Evolutionary conservation across 805 yeast species (phyloP), one percentile per base, ranked within the genome.

Genomic region (Pichia cabralensis): DNA sequence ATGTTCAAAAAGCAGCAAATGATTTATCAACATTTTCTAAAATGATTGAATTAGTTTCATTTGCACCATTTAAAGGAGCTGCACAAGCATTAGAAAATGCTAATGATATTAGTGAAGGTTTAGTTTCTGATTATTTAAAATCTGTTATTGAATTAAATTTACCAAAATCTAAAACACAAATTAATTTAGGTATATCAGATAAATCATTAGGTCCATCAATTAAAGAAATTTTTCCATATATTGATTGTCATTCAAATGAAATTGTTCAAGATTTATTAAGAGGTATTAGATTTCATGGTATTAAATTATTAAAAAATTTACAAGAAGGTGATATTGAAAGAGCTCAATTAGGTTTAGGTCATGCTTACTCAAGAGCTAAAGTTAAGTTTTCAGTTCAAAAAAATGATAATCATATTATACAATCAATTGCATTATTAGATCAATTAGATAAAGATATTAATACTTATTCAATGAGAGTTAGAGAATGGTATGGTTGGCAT

Each of bases 401-500:
- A 74, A 92, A 92, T 62, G 98, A 92, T 65, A 92, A 92, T 73
- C 98, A 92, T 64, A 92, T 92, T 58, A 92, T 92, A 59, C 98
- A 92, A 71, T 96, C 98, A 34, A 92, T 92, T 67, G 96, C 98
- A 33, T 71, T 89, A 49, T 74, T 92, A 54, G 98, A 94, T 59
- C 96, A 92, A 66, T 77, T 92, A 54, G 98, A 92, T 67, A 94
- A 94, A 68, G 98, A 92, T 60, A 81, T 92, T 63, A 92, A 92
- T 71, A 88, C 96, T 41, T 92, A 83, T 61, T 80, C 96, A 40
- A 86, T 86, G 96, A 78, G 96, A 65, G 92, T 82, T 47, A 84
- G 86, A 68, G 96, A 86, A 66, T 86, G 96, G 96, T 86, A 86
- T 66, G 94, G 95, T 52, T 86, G 96, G 96, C 96, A 86, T 61